Percentiles rank a stretch among this genome's conserved stretches.
phyloP scores from a whole-genome alignment of 2,329 filamentous ascomycete species.

The Arthrobotrys sinensis region DNA sequence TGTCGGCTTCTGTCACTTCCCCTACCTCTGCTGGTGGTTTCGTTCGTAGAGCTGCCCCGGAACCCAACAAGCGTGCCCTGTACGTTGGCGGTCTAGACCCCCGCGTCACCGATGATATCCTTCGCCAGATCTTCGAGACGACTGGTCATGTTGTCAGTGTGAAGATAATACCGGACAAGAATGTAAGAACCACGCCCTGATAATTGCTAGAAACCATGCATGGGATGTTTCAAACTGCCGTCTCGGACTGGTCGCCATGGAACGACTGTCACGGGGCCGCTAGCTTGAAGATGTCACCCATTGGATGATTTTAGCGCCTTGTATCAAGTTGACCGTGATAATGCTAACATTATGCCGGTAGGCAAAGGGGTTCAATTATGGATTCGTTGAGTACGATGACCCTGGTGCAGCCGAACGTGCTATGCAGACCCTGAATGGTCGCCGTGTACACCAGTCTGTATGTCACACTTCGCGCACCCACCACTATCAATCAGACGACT shows the following conservation, averaged over 20 bases:
- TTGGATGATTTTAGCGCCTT: conserved; percentile 17
- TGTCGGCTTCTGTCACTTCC: conserved; percentile 84
- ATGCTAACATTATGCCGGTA: conserved; percentile 68
- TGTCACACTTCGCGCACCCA: conserved; percentile 66
- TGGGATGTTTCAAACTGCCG: conserved; percentile 5
- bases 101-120: conserved; percentile 93
- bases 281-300: conserved; percentile 2
- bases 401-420: conserved; percentile 95
- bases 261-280: conserved; percentile 2
- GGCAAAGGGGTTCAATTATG: conserved; percentile 98
- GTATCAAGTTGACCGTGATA: background rate
- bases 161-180: conserved; percentile 99
- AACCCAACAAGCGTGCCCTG: conserved; percentile 97
- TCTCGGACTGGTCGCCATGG: background rate
- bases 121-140: conserved; percentile 98
- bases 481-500: conserved; percentile 20
- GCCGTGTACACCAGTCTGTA: conserved; percentile 95
- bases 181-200: conserved; percentile 75
- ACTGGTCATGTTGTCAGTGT: conserved; percentile 98
- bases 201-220: conserved; percentile 31
- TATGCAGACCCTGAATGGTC: conserved; percentile 96
- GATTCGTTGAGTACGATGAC: conserved; percentile 98
- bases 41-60: conserved; percentile 89
- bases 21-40: conserved; percentile 86
- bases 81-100: conserved; percentile 97